Conservation (phyloP, 179 eudicot species). For the Beta macrorhiza region DNA sequence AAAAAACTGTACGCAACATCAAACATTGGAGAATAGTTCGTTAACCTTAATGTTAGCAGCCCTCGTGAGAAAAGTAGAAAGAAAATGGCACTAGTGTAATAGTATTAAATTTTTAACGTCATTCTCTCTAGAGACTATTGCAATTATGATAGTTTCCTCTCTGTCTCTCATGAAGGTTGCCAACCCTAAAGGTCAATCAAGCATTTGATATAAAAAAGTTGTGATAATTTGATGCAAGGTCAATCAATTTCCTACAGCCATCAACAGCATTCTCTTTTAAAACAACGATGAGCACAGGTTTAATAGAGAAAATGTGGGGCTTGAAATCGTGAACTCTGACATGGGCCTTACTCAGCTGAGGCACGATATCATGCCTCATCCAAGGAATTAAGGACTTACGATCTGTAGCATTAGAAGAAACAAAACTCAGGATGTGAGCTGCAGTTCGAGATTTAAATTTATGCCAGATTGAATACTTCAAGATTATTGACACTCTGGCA, state of each 20-base stretch:
- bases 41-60: too few species aligned
- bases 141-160: too few species aligned
- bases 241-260: too few species aligned
- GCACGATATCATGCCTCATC: background rate
- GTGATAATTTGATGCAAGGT: background rate
- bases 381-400: background rate
- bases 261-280: background rate
- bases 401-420: background rate
- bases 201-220: background rate
- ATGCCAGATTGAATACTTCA: background rate
- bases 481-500: background rate
- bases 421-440: background rate
- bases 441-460: background rate
- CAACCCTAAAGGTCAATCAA: too few species aligned
- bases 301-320: background rate
- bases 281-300: background rate
- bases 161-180: too few species aligned
- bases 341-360: background rate
- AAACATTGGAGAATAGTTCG: background rate
- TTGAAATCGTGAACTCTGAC: background rate
- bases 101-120: too few species aligned
- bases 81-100: too few species aligned
- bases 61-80: too few species aligned
- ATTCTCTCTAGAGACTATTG: too few species aligned
- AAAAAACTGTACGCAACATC: background rate